phyloP scores from a whole-genome alignment of 805 yeast species.

The Lipomyces oligophaga region DNA sequence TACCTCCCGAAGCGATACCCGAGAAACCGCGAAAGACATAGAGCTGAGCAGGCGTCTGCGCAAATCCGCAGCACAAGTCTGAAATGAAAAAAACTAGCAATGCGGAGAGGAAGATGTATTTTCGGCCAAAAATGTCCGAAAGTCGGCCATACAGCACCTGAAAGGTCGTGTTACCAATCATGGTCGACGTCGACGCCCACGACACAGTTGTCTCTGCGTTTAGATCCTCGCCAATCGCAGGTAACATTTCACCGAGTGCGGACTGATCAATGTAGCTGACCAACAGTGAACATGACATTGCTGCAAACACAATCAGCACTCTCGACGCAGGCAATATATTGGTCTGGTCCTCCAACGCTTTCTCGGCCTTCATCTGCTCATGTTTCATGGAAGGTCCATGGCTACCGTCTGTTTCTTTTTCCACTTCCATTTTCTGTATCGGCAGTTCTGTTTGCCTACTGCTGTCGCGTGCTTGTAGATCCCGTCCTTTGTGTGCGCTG shows the following conservation, averaged over 20 bases:
- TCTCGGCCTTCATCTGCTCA: conserved; percentile 1
- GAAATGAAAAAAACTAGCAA: conserved; percentile 46
- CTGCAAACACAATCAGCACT: conserved; percentile 14
- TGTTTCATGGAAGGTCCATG: no score
- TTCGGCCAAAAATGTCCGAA: conserved; percentile 53
- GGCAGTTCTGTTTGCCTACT: no score
- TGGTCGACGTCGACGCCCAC: conserved; percentile 72
- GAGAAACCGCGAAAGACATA: conserved; percentile 68
- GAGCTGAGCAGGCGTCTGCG: conserved; percentile 49
- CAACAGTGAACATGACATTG: conserved; percentile 41
- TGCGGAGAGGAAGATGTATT: conserved; percentile 43
- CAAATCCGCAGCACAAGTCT: conserved; percentile 48
- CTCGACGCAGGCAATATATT: conserved; percentile 11
- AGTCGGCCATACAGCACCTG: conserved; percentile 71
- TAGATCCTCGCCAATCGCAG: conserved; percentile 58
- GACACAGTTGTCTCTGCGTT: conserved; percentile 48
- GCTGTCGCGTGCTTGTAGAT: no score
- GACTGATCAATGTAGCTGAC: conserved; percentile 58
- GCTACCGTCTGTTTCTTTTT: no score
- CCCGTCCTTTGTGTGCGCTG: no score
- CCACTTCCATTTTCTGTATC: no score
- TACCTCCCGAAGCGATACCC: conserved; percentile 71
- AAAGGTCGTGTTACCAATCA: conserved; percentile 66
- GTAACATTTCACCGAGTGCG: conserved; percentile 55
- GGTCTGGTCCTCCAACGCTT: conserved; percentile 17